Evolutionary conservation across 2,329 filamentous ascomycete genomes (phyloP).

Genomic region (Arthroderma sp.): DNA sequence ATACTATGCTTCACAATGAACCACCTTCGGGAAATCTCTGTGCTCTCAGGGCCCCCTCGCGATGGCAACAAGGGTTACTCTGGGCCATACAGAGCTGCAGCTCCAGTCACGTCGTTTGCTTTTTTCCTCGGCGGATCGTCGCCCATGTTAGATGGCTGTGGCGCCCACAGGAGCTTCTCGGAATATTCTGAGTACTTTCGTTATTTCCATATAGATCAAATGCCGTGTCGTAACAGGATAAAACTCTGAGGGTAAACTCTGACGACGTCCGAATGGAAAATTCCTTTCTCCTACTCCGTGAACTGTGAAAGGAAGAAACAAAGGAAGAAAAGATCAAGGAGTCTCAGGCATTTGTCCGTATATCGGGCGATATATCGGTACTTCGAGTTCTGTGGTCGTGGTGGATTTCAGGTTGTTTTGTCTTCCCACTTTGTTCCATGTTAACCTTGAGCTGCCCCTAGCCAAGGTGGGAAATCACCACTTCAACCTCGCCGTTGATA

Average conservation of each 20-base stretch:
- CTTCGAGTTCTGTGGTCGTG: neutral
- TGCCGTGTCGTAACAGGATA: neutral
- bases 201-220: neutral
- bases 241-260: too few relatives aligned
- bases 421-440: neutral
- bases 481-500: neutral
- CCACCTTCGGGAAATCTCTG: neutral
- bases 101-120: neutral
- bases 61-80: neutral
- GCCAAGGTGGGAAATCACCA: neutral
- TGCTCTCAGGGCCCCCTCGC: neutral
- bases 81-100: constrained; percentile 1
- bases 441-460: neutral
- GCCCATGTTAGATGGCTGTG: neutral
- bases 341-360: too few relatives aligned
- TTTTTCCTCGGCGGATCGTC: neutral
- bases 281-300: too few relatives aligned
- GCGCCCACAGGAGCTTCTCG: neutral
- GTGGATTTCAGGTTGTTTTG: neutral
- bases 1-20: neutral
- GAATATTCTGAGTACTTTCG: neutral
- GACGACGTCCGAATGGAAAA: too few relatives aligned
- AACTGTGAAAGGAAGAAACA: neutral
- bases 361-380: neutral
- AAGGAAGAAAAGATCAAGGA: neutral